phyloP scores from a whole-genome alignment of 306 rosid species.

The Cucurbita argyrosperma region DNA sequence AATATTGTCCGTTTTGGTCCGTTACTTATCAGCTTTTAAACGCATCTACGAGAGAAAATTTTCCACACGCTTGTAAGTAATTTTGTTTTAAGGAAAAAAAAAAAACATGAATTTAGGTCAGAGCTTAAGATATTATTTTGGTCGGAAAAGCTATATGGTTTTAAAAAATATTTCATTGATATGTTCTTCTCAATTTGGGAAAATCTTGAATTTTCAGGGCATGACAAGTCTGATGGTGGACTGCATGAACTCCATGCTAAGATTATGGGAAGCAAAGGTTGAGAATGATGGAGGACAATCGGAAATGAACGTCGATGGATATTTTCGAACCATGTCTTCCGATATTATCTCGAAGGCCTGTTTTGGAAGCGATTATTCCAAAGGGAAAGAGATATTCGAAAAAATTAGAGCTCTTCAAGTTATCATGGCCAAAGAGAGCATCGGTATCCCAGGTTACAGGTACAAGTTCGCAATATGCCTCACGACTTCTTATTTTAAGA shows the following conservation, averaged over 20 bases:
- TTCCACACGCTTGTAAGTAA: no score
- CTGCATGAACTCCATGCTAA: slow-evolving; percentile 22
- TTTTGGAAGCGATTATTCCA: slow-evolving; percentile 50
- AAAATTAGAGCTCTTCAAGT: slow-evolving; percentile 47
- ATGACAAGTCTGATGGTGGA: slow-evolving; percentile 55
- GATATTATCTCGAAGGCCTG: slow-evolving; percentile 51
- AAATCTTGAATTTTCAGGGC: slow-evolving; percentile 21
- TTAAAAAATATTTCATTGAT: neutral
- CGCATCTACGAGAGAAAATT: no score
- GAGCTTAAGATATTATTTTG: no score
- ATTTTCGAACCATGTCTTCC: slow-evolving; percentile 40
- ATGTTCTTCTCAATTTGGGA: neutral
- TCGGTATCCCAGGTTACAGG: slow-evolving; percentile 54
- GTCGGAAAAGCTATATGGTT: no score
- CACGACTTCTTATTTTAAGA: neutral
- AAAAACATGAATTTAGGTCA: no score
- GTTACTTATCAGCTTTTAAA: no score
- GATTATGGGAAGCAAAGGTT: slow-evolving; percentile 40
- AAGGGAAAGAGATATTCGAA: slow-evolving; percentile 47
- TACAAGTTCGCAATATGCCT: neutral
- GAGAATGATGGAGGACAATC: slow-evolving; percentile 21
- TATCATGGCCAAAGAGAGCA: slow-evolving; percentile 18
- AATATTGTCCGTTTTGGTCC: no score
- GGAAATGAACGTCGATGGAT: slow-evolving; percentile 33
- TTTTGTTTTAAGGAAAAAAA: no score